A percentile compares a stretch with the other conserved stretches of the same genome.
Conservation (phyloP, 2,329 filamentous ascomycete species). For the Sclerotinia spermophila region DNA sequence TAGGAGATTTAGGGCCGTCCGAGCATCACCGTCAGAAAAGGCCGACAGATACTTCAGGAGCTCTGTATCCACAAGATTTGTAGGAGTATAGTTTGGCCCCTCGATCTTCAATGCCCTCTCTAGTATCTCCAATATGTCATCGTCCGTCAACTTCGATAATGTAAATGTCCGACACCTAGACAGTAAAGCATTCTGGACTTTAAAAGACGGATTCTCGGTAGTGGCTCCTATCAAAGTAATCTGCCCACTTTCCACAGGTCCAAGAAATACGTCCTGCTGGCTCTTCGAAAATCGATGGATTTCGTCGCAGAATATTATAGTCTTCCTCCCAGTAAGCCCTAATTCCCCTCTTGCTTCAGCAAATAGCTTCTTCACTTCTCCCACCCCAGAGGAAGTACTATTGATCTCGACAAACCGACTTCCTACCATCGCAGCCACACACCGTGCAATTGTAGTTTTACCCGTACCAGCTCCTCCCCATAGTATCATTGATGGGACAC, state of each 20-base stretch:
- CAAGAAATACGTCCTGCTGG: constrained; percentile 93
- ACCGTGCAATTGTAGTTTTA: constrained; percentile 88
- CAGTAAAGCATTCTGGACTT: constrained; percentile 80
- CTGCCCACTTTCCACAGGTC: constrained; percentile 84
- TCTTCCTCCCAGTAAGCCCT: constrained; percentile 77
- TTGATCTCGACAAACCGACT: constrained; percentile 94
- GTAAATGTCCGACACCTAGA: constrained; percentile 91
- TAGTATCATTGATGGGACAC: constrained; percentile 90
- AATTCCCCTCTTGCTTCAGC: constrained; percentile 77
- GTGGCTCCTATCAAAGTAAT: constrained; percentile 93
- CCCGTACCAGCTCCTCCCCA: constrained; percentile 82
- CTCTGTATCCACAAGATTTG: constrained; percentile 67
- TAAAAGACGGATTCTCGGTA: constrained; percentile 95
- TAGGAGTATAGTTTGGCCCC: constrained; percentile 39
- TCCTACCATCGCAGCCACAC: constrained; percentile 78
- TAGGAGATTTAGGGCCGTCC: constrained; percentile 87
- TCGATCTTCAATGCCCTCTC: constrained; percentile 68
- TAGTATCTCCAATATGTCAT: constrained; percentile 71
- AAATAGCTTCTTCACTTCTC: constrained; percentile 91
- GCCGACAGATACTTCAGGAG: constrained; percentile 77
- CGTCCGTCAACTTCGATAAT: constrained; percentile 67
- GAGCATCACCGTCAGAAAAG: constrained; percentile 88
- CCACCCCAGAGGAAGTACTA: constrained; percentile 81
- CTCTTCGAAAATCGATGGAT: constrained; percentile 59
- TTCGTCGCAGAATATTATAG: constrained; percentile 96